Base-by-base conservation (phyloP, 2,329 filamentous ascomycete species). In the Fusarium brevicatenulatum region DNA sequence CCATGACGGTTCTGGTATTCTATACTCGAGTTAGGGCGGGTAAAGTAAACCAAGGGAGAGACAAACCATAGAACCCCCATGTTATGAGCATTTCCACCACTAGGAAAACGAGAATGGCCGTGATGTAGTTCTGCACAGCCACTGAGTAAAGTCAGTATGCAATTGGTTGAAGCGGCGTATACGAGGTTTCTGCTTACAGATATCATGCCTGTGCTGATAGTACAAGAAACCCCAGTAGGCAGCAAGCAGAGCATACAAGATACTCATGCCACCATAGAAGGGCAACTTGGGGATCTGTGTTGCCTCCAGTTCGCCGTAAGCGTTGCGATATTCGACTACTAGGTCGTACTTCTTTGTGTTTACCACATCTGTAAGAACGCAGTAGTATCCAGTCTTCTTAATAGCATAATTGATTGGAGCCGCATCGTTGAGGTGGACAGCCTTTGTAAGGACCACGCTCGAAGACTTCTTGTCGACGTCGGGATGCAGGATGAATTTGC, bases 71-170 rank as follows among this genome's bases (percentile, higher is more conserved):
- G 85, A 97, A 99, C 47, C 94, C 95, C 96, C 96, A 99, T 4
- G 96, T 99, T 90, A 98, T 95, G 79, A 98, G 86, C 91, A 98
- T 97, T 82, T 99, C 96, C 21, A 98, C 84, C 21, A 98, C 94
- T 47, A 99, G 85, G 84, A 99, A 99, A 58, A 96, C 90, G 55
- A 99, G 86, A 68, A 98, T 99, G 15, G 96, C 95, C 0, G 96
- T 99, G 77, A 99, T 98, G 82, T 99, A 99, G 81, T 99, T 99
- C 83, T 99, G 96, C 5, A 99, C 96, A 21, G 97, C 92, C 79
- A 99, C 91, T 93, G 69, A 4, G 32, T 18, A 42, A 60, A 32
- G 75, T 78, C 43, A 70, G 54, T 23, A 55, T 36, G 19, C 28
- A 62, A 13, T 34, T 21, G 18, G 9, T 7, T 7, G 18, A 58